phyloP scores from a whole-genome alignment of 78 protist genomes.

The slime mould (Dictyostelium discoideum) region DNA sequence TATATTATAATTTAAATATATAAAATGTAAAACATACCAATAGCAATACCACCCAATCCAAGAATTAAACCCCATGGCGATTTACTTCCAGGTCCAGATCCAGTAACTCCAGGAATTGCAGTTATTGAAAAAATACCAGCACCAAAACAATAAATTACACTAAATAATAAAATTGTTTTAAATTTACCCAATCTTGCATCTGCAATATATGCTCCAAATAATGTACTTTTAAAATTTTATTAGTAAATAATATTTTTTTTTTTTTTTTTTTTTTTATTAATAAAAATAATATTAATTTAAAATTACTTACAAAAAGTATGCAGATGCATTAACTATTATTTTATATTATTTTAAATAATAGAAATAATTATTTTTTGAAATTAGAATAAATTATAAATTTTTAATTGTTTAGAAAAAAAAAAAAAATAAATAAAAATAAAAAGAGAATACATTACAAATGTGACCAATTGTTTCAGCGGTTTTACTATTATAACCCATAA shows the following conservation, averaged over 20 bases:
- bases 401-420: background rate
- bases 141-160: conserved; percentile 73
- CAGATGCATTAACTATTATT: background rate
- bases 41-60: conserved; percentile 80
- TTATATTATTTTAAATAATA: too few species aligned
- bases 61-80: conserved; percentile 53
- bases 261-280: background rate
- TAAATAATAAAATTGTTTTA: conserved; percentile 69
- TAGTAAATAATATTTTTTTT: background rate
- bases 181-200: conserved; percentile 79
- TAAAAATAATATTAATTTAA: background rate
- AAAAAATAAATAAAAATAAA: too few species aligned
- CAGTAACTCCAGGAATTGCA: conserved; percentile 85
- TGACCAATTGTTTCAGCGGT: conserved; percentile 63
- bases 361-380: too few species aligned
- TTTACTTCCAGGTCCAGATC: conserved; percentile 51
- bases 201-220: conserved; percentile 79
- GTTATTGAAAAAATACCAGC: conserved; percentile 44
- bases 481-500: conserved; percentile 38
- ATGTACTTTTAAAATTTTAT: conserved; percentile 6
- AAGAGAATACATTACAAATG: conserved; percentile 19
- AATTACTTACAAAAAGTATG: conserved; percentile 45
- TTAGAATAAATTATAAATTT: background rate
- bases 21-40: background rate
- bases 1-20: too few species aligned